These are phyloP conservation scores for Quercus phellos DNA, from an alignment of 331 rosid genomes.

Conservation along the genomic window DNA sequence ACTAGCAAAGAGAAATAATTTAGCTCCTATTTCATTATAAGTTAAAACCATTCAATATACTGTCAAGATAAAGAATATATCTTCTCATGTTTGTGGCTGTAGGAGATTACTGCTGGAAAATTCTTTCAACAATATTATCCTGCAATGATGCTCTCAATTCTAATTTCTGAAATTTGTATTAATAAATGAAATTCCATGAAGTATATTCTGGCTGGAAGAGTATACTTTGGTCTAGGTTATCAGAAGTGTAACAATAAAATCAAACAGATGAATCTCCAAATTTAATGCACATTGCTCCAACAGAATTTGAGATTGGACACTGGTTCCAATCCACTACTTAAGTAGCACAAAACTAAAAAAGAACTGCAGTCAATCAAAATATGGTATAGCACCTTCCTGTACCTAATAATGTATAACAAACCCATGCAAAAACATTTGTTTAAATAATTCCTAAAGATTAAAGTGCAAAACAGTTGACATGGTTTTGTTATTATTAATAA, in stretches of 20 bases:
- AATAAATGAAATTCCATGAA: neutral
- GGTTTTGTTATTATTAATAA: neutral
- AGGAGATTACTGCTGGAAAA: neutral
- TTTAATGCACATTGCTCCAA: neutral
- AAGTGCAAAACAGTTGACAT: neutral
- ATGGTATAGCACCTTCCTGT: constrained; percentile 6
- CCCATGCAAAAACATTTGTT: neutral
- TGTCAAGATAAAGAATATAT: neutral
- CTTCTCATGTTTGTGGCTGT: neutral
- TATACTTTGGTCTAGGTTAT: neutral
- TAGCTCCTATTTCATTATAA: neutral
- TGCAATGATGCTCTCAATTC: neutral
- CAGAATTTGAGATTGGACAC: neutral
- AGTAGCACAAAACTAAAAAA: neutral
- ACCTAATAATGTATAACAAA: neutral
- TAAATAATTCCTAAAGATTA: neutral
- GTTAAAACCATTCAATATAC: neutral
- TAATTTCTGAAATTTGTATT: neutral
- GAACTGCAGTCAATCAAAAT: neutral
- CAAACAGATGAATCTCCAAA: neutral
- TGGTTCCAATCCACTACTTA: neutral
- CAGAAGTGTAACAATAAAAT: neutral
- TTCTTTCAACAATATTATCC: constrained; percentile 8
- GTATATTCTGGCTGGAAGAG: neutral
- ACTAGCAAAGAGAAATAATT: neutral